Percentiles rank a stretch among this genome's conserved stretches.
Evolutionary conservation across 495 filamentous ascomycete genomes (phyloP).

Genomic region (Aspergillus kassunensis): DNA sequence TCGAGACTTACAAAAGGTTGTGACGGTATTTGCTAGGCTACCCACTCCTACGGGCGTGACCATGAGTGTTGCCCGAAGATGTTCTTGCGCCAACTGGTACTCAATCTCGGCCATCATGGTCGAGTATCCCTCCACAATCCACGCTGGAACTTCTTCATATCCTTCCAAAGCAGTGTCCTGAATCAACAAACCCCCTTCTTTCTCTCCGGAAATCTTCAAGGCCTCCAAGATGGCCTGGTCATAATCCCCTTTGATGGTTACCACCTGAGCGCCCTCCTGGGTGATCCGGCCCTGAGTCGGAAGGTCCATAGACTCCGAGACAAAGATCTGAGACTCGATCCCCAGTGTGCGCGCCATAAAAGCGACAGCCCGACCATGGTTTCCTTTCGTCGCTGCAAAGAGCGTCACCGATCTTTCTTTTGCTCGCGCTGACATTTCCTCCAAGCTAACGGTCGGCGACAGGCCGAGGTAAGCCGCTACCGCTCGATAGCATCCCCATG

Average conservation of each 20-base stretch:
- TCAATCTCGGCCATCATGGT: conserved; percentile 65
- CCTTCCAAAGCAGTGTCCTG: conserved; percentile 61
- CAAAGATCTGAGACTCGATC: conserved; percentile 50
- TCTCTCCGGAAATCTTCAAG: conserved; percentile 25
- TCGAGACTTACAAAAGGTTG: conserved; percentile 51
- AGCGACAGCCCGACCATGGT: conserved; percentile 67
- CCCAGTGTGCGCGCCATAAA: conserved; percentile 56
- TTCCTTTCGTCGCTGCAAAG: conserved; percentile 63
- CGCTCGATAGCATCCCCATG: conserved; percentile 63
- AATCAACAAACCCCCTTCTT: conserved; percentile 47
- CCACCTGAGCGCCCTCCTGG: conserved; percentile 53
- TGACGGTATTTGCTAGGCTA: conserved; percentile 59
- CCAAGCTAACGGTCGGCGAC: conserved; percentile 29
- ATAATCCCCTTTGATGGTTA: conserved; percentile 53
- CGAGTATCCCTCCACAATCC: conserved; percentile 70
- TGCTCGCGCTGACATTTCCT: conserved; percentile 37
- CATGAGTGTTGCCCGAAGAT: conserved; percentile 32
- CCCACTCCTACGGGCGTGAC: conserved; percentile 64
- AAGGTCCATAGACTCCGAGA: conserved; percentile 50
- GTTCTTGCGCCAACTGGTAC: conserved; percentile 39
- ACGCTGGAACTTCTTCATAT: conserved; percentile 60
- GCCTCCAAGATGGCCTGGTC: conserved; percentile 53
- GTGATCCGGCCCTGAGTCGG: conserved; percentile 50
- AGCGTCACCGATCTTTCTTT: conserved; percentile 28
- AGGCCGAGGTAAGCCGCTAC: conserved; percentile 40